A percentile compares a stretch with the other conserved stretches of the same genome.
phyloP scores from a whole-genome alignment of 106 monocot species.

The Dioscorea dumetorum region DNA sequence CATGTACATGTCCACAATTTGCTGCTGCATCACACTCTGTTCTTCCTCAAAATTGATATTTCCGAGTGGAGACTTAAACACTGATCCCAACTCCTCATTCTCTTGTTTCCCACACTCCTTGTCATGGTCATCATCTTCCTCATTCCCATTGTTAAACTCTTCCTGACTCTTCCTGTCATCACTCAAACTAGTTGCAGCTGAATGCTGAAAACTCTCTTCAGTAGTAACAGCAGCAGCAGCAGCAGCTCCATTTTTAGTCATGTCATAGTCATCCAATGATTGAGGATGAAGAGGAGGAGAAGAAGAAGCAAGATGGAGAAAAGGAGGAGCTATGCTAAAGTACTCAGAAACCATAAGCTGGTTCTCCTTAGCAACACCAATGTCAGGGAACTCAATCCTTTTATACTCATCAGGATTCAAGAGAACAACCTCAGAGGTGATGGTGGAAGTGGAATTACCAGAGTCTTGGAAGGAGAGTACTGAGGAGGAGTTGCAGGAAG shows the following conservation, averaged over 20 bases:
- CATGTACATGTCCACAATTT: conserved; percentile 73
- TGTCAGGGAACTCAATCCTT: conserved; percentile 40
- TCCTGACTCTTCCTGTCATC: conserved; percentile 20
- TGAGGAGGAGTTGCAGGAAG: background rate
- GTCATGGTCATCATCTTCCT: background rate
- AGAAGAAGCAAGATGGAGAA: conserved; percentile 18
- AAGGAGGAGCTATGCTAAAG: conserved; percentile 21
- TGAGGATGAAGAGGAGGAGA: conserved; percentile 1
- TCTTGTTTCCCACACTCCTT: background rate
- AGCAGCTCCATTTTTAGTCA: conserved; percentile 7
- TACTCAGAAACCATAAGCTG: conserved; percentile 55
- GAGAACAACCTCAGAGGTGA: conserved; percentile 57
- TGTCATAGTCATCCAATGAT: conserved; percentile 36
- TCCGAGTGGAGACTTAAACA: conserved; percentile 36
- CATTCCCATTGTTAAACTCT: background rate
- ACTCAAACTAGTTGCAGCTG: conserved; percentile 21
- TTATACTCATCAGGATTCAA: conserved; percentile 35
- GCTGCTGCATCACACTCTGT: conserved; percentile 47
- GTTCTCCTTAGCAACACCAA: conserved; percentile 40
- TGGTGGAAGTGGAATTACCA: conserved; percentile 12
- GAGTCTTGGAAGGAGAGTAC: background rate
- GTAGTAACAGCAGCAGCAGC: conserved; percentile 5
- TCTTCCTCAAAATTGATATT: conserved; percentile 32
- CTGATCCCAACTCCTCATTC: conserved; percentile 12
- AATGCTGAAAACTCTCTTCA: conserved; percentile 10